A percentile compares a stretch with the other conserved stretches of the same genome.
These are phyloP conservation scores for Termitomyces sp. DNA, from an alignment of 768 basidiomycete species.

Conservation along the genomic window DNA sequence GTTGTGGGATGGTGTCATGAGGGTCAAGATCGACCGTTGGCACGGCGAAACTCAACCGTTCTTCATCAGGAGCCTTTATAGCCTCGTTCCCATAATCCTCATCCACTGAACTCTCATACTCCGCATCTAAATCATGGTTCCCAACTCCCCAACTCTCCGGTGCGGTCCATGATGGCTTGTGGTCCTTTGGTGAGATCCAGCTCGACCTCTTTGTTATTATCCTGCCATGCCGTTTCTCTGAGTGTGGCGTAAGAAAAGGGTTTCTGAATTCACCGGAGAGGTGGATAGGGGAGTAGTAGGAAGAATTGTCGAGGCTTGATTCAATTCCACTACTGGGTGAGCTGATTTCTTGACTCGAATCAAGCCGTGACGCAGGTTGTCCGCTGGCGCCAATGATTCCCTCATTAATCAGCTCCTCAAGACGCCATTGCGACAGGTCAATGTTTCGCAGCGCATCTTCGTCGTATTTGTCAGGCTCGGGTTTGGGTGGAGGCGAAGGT, in stretches of 20 bases:
- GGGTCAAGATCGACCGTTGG: slow-evolving; percentile 5
- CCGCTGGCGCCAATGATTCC: slow-evolving; percentile 65
- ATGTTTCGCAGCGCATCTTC: neutral
- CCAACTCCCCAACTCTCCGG: slow-evolving; percentile 80
- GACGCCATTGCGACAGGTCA: slow-evolving; percentile 1
- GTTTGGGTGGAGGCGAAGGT: slow-evolving; percentile 27
- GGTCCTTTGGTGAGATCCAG: slow-evolving; percentile 51
- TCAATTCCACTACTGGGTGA: slow-evolving; percentile 44
- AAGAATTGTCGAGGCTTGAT: slow-evolving; percentile 27
- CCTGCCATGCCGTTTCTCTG: slow-evolving; percentile 25
- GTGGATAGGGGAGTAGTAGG: slow-evolving; percentile 20
- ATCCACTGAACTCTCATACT: slow-evolving; percentile 30
- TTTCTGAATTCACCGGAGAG: slow-evolving; percentile 35
- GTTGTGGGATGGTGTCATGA: neutral
- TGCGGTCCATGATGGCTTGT: slow-evolving; percentile 48
- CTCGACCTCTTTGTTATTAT: slow-evolving; percentile 22
- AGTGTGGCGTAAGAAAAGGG: slow-evolving; percentile 33
- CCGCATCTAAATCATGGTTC: slow-evolving; percentile 37
- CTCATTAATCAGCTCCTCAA: slow-evolving; percentile 32
- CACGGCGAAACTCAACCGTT: slow-evolving; percentile 12
- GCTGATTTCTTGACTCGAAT: slow-evolving; percentile 25
- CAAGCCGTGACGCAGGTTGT: slow-evolving; percentile 6
- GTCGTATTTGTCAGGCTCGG: slow-evolving; percentile 18
- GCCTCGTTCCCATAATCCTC: slow-evolving; percentile 2
- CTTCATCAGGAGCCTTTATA: slow-evolving; percentile 12